phyloP scores from a whole-genome alignment of 345 rosid genomes.

The Syzygium jambos region DNA sequence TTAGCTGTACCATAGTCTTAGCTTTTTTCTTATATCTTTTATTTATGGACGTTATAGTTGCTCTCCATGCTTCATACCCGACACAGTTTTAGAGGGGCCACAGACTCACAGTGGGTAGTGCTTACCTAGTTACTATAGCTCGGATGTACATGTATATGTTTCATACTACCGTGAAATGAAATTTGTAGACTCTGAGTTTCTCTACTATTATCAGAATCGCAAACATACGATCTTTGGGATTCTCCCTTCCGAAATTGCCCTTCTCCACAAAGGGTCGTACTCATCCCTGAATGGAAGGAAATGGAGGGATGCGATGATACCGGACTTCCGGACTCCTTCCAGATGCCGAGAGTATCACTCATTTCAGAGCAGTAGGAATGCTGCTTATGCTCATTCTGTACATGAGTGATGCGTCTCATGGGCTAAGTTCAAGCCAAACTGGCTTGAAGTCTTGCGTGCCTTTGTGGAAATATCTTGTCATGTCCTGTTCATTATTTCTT shows the following conservation, averaged over 20 bases:
- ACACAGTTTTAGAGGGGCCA: not conserved
- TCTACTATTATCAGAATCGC: not conserved
- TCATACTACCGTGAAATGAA: not conserved
- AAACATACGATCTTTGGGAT: not conserved
- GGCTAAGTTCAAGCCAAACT: not conserved
- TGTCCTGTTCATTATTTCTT: not conserved
- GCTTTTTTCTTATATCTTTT: not conserved
- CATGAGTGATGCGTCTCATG: not conserved
- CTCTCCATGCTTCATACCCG: not conserved
- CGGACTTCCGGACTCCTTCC: not conserved
- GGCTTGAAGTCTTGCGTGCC: not conserved
- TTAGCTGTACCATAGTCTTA: not conserved
- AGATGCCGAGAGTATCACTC: not conserved
- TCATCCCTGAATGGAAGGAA: not conserved
- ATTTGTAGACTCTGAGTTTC: not conserved
- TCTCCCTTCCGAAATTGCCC: not conserved
- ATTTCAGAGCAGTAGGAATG: not conserved
- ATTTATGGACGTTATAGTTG: not conserved
- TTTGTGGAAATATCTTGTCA: not conserved
- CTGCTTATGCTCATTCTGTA: not conserved
- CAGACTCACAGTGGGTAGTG: not conserved
- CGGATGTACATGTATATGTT: not conserved
- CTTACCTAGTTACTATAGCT: not conserved
- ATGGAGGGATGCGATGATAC: not conserved
- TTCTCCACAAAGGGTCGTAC: not conserved